These are phyloP conservation scores for Lepidopterella palustris DNA, from an alignment of 495 filamentous ascomycete genomes.

Conservation along the genomic window DNA sequence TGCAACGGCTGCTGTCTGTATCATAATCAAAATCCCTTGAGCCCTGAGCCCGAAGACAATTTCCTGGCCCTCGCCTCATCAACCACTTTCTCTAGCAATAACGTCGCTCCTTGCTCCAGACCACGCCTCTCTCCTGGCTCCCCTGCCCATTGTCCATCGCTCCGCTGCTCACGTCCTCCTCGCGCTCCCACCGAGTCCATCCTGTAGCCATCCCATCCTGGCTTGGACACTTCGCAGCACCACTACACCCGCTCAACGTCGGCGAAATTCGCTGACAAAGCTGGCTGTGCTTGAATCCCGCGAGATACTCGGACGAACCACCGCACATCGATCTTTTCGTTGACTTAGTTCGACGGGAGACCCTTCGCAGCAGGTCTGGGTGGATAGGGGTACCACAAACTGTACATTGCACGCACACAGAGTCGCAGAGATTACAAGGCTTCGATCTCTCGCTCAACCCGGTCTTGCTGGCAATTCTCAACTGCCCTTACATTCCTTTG, in stretches of 20 bases:
- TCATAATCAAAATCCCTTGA: conserved; percentile 22
- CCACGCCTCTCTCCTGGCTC: not conserved
- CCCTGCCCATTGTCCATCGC: conserved; percentile 1
- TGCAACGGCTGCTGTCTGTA: conserved; percentile 23
- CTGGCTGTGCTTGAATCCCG: conserved; percentile 1
- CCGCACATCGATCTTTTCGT: not conserved
- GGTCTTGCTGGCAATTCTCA: conserved; percentile 26
- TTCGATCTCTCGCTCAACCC: conserved; percentile 14
- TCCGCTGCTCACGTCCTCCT: conserved; percentile 5
- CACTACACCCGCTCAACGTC: not conserved
- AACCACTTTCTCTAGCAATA: conserved; percentile 11
- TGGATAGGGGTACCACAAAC: not conserved
- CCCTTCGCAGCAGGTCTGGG: conserved; percentile 8
- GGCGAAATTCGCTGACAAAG: not conserved
- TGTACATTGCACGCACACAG: conserved; percentile 5
- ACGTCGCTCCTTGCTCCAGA: conserved; percentile 22
- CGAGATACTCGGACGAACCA: not conserved
- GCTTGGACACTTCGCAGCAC: not conserved
- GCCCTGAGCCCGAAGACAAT: conserved; percentile 10
- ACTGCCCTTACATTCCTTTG: conserved; percentile 30
- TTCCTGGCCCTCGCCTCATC: not conserved
- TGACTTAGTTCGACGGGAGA: not conserved
- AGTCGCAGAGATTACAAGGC: not conserved
- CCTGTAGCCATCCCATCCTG: not conserved
- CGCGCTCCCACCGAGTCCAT: not conserved